These are phyloP conservation scores for Glycyrrhiza uralensis DNA, from an alignment of 306 rosid genomes.

Conservation along the genomic window DNA sequence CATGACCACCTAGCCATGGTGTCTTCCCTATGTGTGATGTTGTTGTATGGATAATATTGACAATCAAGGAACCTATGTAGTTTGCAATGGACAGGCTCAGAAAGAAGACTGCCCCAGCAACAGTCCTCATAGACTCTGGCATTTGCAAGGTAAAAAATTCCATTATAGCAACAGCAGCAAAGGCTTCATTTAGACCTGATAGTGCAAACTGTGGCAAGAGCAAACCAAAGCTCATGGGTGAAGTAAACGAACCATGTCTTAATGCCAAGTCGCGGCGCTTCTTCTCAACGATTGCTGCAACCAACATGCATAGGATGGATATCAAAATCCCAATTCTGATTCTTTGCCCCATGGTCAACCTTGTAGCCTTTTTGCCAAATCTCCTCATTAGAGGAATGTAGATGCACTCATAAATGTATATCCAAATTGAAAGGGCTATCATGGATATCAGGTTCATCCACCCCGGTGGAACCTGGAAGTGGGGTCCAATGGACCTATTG, in stretches of 20 bases:
- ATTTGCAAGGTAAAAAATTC: conserved; percentile 62
- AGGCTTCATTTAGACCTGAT: conserved; percentile 67
- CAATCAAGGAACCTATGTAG: conserved; percentile 54
- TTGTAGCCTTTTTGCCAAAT: conserved; percentile 14
- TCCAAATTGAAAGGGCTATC: conserved; percentile 80
- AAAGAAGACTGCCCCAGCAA: conserved; percentile 75
- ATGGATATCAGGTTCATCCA: conserved; percentile 60
- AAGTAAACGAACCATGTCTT: conserved; percentile 25
- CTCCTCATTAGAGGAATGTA: conserved; percentile 36
- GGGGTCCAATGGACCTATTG: conserved; percentile 48
- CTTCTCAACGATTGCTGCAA: conserved; percentile 57
- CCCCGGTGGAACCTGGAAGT: conserved; percentile 69
- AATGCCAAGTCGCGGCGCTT: conserved; percentile 51
- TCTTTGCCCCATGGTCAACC: conserved; percentile 47
- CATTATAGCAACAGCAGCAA: conserved; percentile 64
- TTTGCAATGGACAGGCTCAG: conserved; percentile 60
- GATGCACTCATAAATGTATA: conserved; percentile 53
- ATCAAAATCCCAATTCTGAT: conserved; percentile 58
- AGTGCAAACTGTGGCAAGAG: conserved; percentile 61
- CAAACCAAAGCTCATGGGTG: conserved; percentile 45
- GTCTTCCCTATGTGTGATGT: conserved; percentile 32
- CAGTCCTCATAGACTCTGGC: conserved; percentile 79
- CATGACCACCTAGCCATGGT: conserved; percentile 70
- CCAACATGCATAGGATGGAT: conserved; percentile 64
- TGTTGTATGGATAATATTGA: conserved; percentile 35